Base-by-base conservation (phyloP, 345 rosid species). In the Cardamine resedifolia region DNA sequence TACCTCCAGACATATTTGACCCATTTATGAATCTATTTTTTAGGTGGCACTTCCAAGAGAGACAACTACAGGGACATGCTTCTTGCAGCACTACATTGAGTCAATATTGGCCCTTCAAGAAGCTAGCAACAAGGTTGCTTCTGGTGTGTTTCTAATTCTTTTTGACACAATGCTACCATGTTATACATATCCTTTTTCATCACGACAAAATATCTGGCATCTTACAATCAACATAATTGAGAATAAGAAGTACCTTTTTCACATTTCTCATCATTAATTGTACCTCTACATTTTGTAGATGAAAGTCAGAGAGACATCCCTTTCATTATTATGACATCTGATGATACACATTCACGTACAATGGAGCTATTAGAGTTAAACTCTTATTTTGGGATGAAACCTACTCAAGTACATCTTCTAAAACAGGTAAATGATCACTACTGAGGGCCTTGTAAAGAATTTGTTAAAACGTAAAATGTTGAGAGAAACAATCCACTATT, bases 1-100 rank as follows among this genome's bases (percentile, higher is more conserved):
- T n/a, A n/a, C 36, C 14, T 72, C 30, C 56, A 39, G 7, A n/a
- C 49, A 50, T 41, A 9, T 51, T 53, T 72, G 66, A 58, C 52
- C 26, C 23, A 67, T 3, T 59, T 65, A 3, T 28, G 43, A 64
- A 15, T 73, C 41, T 26, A 24, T 49, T 65, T 63, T 66, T 67
- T 81, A 90, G 99, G 89, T 90, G 76, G 97, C 97, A 71, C 97
- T 95, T 84, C 97, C 96, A 27, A 82, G 84, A 59, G 97, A 95
- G 82, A 88, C 93, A 80, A 87, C 90, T 43, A 85, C 93, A 44
- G 92, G 93, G 78, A 85, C 87, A 69, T 87, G 97, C 77, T 95
- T 90, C 85, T 79, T 95, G 73, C 92, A 88, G 79, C 81, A 79
- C 14, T 95, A 95, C 71, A 88, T 95, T 69, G 97, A 91, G 81